These are phyloP conservation scores for Geotrichum ghanense DNA, from an alignment of 805 yeast genomes.

Conservation along the genomic window DNA sequence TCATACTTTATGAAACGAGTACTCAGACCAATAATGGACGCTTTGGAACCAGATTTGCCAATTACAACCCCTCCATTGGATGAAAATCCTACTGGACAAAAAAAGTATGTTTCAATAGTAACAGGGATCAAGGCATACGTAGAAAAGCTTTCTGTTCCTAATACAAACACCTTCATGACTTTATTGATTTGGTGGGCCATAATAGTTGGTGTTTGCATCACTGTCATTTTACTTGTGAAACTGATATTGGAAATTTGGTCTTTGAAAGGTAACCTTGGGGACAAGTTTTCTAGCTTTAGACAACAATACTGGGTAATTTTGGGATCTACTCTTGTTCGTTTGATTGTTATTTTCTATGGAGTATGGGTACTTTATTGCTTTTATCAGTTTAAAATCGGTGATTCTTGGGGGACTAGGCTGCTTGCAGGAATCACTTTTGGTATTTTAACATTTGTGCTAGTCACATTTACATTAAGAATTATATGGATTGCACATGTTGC, in stretches of 20 bases:
- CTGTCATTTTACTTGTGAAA: constrained; percentile 18
- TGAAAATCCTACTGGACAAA: constrained; percentile 2
- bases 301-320: constrained; percentile 16
- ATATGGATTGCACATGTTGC: constrained; percentile 19
- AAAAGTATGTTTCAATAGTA: constrained; percentile 10
- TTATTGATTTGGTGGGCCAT: constrained; percentile 24
- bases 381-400: constrained; percentile 23
- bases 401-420: constrained; percentile 23
- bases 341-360: constrained; percentile 23
- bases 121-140: constrained; percentile 22
- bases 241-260: constrained; percentile 15
- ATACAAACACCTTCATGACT: constrained; percentile 24
- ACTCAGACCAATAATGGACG: not conserved
- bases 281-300: constrained; percentile 14
- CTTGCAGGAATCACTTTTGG: constrained; percentile 23
- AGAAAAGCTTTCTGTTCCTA: constrained; percentile 21
- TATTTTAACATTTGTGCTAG: constrained; percentile 17
- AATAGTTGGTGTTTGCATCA: constrained; percentile 16
- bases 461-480: constrained; percentile 18
- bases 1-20: too few species aligned
- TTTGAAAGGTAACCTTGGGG: constrained; percentile 6
- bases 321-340: constrained; percentile 18
- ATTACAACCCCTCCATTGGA: not conserved
- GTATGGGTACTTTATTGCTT: constrained; percentile 23
- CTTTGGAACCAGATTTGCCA: not conserved